phyloP scores from a whole-genome alignment of 768 basidiomycete genomes.

The Hygrocybe punicea region DNA sequence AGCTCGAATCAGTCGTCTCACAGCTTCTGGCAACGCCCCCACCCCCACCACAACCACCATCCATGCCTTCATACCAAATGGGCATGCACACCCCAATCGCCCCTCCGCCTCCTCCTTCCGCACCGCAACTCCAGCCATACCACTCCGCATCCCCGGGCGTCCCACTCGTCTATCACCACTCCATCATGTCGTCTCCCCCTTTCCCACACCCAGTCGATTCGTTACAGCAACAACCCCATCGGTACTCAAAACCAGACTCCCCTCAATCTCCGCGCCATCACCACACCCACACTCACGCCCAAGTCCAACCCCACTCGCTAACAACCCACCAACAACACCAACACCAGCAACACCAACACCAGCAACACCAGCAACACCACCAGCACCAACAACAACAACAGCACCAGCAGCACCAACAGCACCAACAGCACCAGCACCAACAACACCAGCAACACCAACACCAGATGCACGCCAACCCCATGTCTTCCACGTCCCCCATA shows the following conservation, averaged over 20 bases:
- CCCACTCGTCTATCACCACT: constrained; percentile 31
- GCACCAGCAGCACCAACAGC: constrained; percentile 16
- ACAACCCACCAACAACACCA: constrained; percentile 14
- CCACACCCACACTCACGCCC: constrained; percentile 1
- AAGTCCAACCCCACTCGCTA: constrained; percentile 3
- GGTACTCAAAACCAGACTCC: constrained; percentile 2
- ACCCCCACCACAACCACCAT: constrained; percentile 9
- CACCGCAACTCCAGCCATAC: constrained; percentile 19
- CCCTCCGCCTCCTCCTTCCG: constrained; percentile 31
- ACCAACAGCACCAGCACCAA: too few relatives aligned
- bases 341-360: too few relatives aligned
- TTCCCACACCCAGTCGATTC: not conserved
- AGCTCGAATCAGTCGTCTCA: constrained; percentile 55
- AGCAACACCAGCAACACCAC: too few relatives aligned
- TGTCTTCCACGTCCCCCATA: constrained; percentile 22
- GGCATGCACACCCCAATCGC: constrained; percentile 24
- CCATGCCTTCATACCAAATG: constrained; percentile 35
- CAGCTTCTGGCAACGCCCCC: constrained; percentile 38
- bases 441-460: too few relatives aligned
- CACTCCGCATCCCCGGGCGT: constrained; percentile 17
- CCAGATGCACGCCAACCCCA: constrained; percentile 5
- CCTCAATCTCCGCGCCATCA: constrained; percentile 3
- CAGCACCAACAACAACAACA: constrained; percentile 12
- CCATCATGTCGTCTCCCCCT: constrained; percentile 14
- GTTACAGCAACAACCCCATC: not conserved